phyloP scores from a whole-genome alignment of 176 grass and related monocot genomes.

The Oryza longistaminata region DNA sequence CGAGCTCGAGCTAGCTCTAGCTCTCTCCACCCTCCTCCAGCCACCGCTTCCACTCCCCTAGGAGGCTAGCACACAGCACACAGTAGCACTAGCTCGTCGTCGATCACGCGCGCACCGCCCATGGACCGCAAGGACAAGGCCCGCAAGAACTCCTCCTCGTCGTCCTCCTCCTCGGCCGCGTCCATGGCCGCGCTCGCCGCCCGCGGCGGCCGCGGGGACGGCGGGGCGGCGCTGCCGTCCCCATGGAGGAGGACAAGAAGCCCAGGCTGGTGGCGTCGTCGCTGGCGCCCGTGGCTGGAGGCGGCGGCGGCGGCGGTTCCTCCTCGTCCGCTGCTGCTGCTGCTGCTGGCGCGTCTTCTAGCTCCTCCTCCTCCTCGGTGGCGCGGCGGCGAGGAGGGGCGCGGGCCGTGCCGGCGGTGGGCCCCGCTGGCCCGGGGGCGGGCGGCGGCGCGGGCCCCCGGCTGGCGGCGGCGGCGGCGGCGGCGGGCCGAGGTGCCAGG shows the following conservation, averaged over 20 bases:
- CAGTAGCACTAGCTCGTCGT: neutral
- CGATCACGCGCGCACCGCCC: neutral
- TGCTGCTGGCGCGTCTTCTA: neutral
- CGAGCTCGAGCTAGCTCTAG: conserved; percentile 30
- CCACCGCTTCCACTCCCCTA: no score
- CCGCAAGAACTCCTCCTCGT: conserved; percentile 1
- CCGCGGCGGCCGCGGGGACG: conserved; percentile 37
- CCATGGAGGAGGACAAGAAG: conserved; percentile 37
- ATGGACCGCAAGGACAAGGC: conserved; percentile 53
- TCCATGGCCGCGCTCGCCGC: conserved; percentile 55
- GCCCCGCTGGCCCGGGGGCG: no score
- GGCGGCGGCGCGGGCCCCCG: no score
- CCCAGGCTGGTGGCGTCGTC: neutral
- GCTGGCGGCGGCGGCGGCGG: neutral
- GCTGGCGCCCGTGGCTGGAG: neutral
- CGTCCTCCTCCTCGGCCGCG: conserved; percentile 19
- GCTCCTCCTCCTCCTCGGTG: neutral
- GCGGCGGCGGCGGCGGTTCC: neutral
- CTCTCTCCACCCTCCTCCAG: neutral
- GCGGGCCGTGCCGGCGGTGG: conserved; percentile 21
- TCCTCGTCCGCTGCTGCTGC: neutral
- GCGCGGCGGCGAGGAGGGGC: conserved; percentile 35
- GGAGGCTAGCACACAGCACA: neutral
- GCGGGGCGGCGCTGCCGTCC: neutral
- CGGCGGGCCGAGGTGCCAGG: conserved; percentile 68